phyloP scores from a whole-genome alignment of 1,284 basidiomycete genomes.

The Uromyces viciae-fabae region DNA sequence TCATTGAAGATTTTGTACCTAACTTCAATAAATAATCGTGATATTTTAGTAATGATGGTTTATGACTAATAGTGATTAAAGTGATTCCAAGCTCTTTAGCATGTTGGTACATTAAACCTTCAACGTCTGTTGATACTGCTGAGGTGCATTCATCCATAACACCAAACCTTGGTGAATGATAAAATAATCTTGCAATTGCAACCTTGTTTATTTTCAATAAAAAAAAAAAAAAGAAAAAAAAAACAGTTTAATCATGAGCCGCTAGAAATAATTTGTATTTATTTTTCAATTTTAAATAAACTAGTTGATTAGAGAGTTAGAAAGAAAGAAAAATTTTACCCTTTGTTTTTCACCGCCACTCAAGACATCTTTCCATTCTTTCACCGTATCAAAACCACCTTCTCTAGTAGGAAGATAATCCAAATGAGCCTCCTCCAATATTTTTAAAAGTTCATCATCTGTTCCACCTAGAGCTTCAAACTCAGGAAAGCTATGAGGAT shows the following conservation, averaged over 20 bases:
- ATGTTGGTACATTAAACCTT: constrained; percentile 91
- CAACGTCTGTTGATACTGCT: constrained; percentile 92
- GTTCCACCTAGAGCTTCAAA: constrained; percentile 66
- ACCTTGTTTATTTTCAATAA: constrained; percentile 60
- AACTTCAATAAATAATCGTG: constrained; percentile 76
- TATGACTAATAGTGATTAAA: constrained; percentile 81
- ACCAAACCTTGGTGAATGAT: constrained; percentile 69
- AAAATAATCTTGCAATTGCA: constrained; percentile 78
- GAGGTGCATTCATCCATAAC: constrained; percentile 78
- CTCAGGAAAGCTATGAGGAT: constrained; percentile 76
- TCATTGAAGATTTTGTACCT: constrained; percentile 62
- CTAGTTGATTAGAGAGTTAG: too few species aligned
- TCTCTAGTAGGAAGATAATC: constrained; percentile 81
- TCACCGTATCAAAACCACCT: constrained; percentile 80
- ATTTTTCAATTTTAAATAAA: not conserved
- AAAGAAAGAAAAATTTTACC: constrained; percentile 59
- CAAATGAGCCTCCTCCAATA: constrained; percentile 74
- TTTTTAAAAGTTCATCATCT: constrained; percentile 68
- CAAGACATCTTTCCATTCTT: constrained; percentile 89
- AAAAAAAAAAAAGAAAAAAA: constrained; percentile 1
- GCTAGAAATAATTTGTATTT: not conserved
- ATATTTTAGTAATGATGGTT: constrained; percentile 74
- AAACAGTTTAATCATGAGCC: not conserved
- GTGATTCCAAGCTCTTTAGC: constrained; percentile 85
- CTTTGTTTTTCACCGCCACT: constrained; percentile 94